Evolutionary conservation across 352 stramenopile genomes (phyloP).

Genomic region (Globisporangium heterothallicum): DNA sequence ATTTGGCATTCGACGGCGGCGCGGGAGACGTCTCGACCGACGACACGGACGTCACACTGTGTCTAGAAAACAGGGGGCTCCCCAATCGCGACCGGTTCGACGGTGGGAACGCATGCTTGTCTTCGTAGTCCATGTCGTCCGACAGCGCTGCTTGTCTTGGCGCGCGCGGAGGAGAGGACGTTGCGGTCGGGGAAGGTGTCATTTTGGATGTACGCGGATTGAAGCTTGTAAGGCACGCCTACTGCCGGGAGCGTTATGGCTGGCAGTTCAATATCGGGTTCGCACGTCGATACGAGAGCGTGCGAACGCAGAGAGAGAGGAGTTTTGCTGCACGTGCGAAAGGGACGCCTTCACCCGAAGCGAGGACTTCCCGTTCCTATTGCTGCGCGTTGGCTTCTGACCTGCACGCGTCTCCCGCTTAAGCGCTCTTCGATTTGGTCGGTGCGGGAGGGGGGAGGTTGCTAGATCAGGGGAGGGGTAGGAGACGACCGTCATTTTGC

Average conservation of each 20-base stretch:
- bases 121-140: conserved; percentile 15
- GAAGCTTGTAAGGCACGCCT: background rate
- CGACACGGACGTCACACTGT: conserved; percentile 6
- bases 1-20: conserved; percentile 8
- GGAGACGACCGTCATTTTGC: too few relatives aligned
- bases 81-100: conserved; percentile 11
- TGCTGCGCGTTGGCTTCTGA: background rate
- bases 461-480: background rate
- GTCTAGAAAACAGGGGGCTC: conserved; percentile 16
- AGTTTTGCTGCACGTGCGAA: background rate
- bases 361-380: background rate
- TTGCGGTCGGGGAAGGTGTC: conserved; percentile 6
- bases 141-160: conserved; percentile 5
- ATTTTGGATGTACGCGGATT: background rate
- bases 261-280: too few relatives aligned
- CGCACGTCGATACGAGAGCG: too few relatives aligned
- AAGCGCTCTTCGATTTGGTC: background rate
- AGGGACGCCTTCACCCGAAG: too few relatives aligned
- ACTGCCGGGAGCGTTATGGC: too few relatives aligned
- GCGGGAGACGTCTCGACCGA: conserved; percentile 9
- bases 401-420: background rate
- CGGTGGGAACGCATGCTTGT: conserved; percentile 14
- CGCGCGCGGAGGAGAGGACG: conserved; percentile 4
- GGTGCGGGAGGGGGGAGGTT: background rate
- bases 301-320: background rate